phyloP scores from a whole-genome alignment of 495 filamentous ascomycete genomes.

The Trichoderma asperelloides region DNA sequence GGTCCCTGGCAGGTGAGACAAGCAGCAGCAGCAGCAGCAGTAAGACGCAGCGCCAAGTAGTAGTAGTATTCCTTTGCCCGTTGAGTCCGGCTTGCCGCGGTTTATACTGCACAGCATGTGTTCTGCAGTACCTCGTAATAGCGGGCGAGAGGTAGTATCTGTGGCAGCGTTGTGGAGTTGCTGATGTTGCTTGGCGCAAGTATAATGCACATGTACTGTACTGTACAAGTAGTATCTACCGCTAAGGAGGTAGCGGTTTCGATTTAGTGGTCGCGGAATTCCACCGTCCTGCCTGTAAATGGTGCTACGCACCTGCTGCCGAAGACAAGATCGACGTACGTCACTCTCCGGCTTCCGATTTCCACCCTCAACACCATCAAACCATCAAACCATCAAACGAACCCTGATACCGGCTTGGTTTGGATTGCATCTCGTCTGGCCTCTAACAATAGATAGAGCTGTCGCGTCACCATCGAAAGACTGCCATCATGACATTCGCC shows the following conservation, averaged over 20 bases:
- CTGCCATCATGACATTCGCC: constrained; percentile 21
- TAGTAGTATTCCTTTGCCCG: no score
- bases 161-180: not conserved
- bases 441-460: no score
- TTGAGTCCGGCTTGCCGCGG: not conserved
- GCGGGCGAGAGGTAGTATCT: not conserved
- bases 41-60: no score
- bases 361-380: not conserved
- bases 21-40: not conserved
- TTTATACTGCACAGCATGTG: not conserved
- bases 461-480: constrained; percentile 14
- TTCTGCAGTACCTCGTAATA: not conserved
- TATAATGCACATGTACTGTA: no score
- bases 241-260: no score
- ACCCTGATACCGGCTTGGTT: not conserved
- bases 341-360: not conserved
- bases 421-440: not conserved
- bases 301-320: not conserved
- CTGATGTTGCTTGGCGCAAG: no score
- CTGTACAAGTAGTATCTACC: no score
- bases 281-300: not conserved
- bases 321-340: constrained; percentile 3
- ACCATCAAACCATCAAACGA: not conserved
- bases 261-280: not conserved
- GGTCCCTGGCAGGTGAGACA: constrained; percentile 2